A percentile compares a stretch with the other conserved stretches of the same genome.
phyloP scores from a whole-genome alignment of 345 rosid genomes.

The Citrus inodora region DNA sequence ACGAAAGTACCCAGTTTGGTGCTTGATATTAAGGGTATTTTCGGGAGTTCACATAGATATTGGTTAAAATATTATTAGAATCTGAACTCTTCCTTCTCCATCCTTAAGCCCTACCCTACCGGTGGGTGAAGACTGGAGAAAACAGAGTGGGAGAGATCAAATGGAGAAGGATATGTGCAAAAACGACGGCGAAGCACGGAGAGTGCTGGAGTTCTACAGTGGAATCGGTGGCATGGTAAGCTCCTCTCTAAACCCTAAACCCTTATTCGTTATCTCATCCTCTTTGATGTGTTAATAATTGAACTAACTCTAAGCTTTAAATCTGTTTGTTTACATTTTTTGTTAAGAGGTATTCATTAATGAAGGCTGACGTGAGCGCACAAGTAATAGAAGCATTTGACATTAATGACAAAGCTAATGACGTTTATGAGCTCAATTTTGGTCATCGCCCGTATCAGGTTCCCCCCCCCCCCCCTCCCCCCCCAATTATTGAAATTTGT shows the following conservation, averaged over 20 bases:
- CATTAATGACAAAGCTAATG: conserved; percentile 84
- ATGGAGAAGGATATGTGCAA: conserved; percentile 33
- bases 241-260: conserved; percentile 3
- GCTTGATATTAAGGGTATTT: neutral
- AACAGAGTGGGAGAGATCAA: neutral
- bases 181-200: conserved; percentile 49
- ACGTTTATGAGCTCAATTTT: conserved; percentile 82
- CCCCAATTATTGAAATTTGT: neutral
- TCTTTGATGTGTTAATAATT: neutral
- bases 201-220: conserved; percentile 89
- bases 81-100: neutral
- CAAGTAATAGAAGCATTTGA: conserved; percentile 80
- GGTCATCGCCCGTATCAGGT: conserved; percentile 94
- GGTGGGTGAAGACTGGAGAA: neutral
- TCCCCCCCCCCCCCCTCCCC: neutral
- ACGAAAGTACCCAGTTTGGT: neutral
- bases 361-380: conserved; percentile 52
- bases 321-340: neutral
- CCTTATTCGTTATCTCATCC: neutral
- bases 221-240: conserved; percentile 91
- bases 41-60: neutral
- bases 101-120: neutral
- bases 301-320: neutral
- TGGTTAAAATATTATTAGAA: neutral
- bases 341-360: conserved; percentile 67